Conservation (phyloP, 306 rosid species). For the Quercus glauca region DNA sequence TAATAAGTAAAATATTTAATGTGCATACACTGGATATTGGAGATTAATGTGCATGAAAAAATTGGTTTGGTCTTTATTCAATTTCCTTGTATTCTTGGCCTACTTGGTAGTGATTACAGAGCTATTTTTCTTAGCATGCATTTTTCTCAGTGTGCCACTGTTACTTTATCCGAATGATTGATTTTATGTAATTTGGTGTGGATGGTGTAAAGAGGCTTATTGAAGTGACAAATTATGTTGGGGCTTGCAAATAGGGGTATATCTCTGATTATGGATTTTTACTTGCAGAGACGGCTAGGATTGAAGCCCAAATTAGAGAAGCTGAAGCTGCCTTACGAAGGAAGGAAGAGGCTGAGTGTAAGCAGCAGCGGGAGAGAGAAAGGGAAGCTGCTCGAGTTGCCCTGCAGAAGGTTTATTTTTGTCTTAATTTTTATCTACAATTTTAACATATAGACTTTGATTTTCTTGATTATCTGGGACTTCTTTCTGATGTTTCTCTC, state of each 20-base stretch:
- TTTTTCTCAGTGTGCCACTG: not conserved
- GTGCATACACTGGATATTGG: too few species aligned
- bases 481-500: not conserved
- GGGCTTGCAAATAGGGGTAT: not conserved
- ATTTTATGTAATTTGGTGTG: constrained; percentile 1
- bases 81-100: not conserved
- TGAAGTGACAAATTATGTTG: not conserved
- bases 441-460: not conserved
- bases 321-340: constrained; percentile 60
- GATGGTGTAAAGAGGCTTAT: not conserved
- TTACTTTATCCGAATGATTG: not conserved
- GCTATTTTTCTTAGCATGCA: not conserved
- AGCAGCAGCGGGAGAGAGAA: constrained; percentile 60
- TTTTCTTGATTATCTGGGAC: not conserved
- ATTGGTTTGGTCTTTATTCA: too few species aligned
- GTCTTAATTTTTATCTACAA: not conserved
- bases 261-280: not conserved
- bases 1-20: too few species aligned
- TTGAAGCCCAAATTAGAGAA: constrained; percentile 74
- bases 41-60: too few species aligned
- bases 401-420: constrained; percentile 53
- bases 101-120: not conserved
- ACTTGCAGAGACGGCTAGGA: constrained; percentile 62
- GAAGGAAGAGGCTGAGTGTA: constrained; percentile 51
- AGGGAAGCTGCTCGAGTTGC: constrained; percentile 86